Evolutionary conservation across 2,329 filamentous ascomycete species (phyloP).

Genomic region (Lachnellula willkommii): DNA sequence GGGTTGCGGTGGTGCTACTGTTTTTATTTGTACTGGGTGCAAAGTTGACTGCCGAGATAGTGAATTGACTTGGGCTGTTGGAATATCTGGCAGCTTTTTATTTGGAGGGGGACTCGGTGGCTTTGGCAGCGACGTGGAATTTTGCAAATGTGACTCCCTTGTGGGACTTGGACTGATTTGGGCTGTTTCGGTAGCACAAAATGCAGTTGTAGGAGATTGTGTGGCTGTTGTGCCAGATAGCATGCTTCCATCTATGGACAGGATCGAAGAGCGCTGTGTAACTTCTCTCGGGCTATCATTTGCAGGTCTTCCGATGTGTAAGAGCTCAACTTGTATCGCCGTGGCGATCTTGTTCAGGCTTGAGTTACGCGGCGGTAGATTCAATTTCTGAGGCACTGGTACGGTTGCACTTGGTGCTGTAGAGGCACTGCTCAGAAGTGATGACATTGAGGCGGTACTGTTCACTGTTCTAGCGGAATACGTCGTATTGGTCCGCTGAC

Average conservation of each 20-base stretch:
- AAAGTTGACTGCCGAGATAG: background rate
- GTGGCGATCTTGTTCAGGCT: constrained; percentile 13
- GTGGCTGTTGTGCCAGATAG: background rate
- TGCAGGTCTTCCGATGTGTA: background rate
- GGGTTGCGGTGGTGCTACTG: background rate
- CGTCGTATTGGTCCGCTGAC: constrained; percentile 11
- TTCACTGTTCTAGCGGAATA: constrained; percentile 21
- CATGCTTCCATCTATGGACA: background rate
- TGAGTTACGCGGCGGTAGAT: constrained; percentile 16
- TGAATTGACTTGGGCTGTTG: background rate
- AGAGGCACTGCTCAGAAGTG: constrained; percentile 11
- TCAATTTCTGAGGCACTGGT: constrained; percentile 4
- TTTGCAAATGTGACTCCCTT: constrained; percentile 1
- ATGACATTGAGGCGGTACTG: constrained; percentile 11
- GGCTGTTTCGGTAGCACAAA: constrained; percentile 8
- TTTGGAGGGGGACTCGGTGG: background rate
- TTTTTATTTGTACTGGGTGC: background rate
- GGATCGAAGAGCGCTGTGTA: background rate
- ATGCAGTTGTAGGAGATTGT: constrained; percentile 1
- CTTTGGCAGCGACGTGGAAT: background rate
- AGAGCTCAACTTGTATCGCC: constrained; percentile 7
- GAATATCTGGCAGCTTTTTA: background rate
- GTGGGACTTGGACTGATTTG: constrained; percentile 4
- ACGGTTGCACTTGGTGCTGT: constrained; percentile 13
- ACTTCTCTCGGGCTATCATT: constrained; percentile 1